phyloP scores from a whole-genome alignment of 768 basidiomycete species.

The Crepidotus variabilis region DNA sequence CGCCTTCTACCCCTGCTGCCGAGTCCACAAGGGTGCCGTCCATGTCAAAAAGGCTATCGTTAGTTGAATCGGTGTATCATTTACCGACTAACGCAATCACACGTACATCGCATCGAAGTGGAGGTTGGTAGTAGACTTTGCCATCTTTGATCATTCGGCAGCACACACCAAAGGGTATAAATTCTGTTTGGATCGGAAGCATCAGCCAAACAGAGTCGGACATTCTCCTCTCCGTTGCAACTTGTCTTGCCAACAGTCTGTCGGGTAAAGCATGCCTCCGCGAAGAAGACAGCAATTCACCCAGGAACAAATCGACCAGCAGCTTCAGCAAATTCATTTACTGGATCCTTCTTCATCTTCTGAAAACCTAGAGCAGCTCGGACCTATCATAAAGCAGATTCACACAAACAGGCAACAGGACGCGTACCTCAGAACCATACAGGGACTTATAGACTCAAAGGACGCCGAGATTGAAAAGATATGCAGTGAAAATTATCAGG shows the following conservation, averaged over 20 bases:
- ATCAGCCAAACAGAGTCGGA: constrained; percentile 36
- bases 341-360: constrained; percentile 84
- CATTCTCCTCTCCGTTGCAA: constrained; percentile 18
- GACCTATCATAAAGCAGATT: constrained; percentile 92
- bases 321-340: constrained; percentile 87
- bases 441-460: constrained; percentile 88
- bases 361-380: constrained; percentile 94
- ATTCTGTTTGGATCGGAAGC: constrained; percentile 32
- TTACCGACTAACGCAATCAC: constrained; percentile 6
- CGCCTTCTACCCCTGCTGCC: constrained; percentile 75
- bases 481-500: constrained; percentile 95
- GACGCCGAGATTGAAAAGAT: constrained; percentile 95
- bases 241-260: constrained; percentile 9
- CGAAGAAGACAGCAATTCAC: constrained; percentile 73
- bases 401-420: constrained; percentile 87
- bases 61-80: constrained; percentile 16
- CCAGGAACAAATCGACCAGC: constrained; percentile 83
- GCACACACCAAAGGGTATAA: not conserved
- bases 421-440: constrained; percentile 79
- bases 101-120: constrained; percentile 43
- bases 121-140: constrained; percentile 19
- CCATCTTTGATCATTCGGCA: not conserved
- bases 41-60: constrained; percentile 71
- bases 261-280: constrained; percentile 60
- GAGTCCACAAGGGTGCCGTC: constrained; percentile 83